phyloP scores from a whole-genome alignment of 1,284 basidiomycete species.

The Irpex lacteus region DNA sequence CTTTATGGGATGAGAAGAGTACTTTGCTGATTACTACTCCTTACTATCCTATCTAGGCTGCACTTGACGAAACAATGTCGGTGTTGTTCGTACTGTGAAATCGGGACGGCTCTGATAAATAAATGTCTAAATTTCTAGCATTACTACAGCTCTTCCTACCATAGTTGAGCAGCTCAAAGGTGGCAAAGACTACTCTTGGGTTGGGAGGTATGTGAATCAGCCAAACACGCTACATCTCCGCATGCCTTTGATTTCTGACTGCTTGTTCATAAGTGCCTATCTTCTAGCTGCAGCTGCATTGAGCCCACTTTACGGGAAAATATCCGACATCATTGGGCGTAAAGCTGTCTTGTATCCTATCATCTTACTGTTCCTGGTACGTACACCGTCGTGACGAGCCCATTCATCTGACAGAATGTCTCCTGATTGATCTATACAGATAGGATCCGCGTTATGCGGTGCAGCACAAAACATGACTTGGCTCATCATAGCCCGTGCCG shows the following conservation, averaged over 20 bases:
- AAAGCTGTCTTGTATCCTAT: slow-evolving; percentile 37
- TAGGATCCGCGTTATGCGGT: slow-evolving; percentile 50
- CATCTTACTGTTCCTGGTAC: slow-evolving; percentile 38
- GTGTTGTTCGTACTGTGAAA: neutral
- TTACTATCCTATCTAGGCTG: slow-evolving; percentile 3
- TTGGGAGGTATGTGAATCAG: slow-evolving; percentile 11
- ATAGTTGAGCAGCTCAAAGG: slow-evolving; percentile 24
- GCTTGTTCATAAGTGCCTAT: slow-evolving; percentile 28
- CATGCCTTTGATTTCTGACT: neutral
- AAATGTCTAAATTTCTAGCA: slow-evolving; percentile 1
- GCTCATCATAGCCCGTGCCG: slow-evolving; percentile 44
- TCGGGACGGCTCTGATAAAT: neutral
- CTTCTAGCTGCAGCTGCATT: slow-evolving; percentile 33
- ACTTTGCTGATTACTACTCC: too few relatives aligned
- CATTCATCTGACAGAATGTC: neutral
- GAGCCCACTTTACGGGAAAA: slow-evolving; percentile 38
- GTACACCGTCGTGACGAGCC: slow-evolving; percentile 10
- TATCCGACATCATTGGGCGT: slow-evolving; percentile 34
- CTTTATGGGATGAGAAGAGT: too few relatives aligned
- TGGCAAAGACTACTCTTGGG: slow-evolving; percentile 22
- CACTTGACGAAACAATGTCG: slow-evolving; percentile 12
- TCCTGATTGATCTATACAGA: slow-evolving; percentile 12
- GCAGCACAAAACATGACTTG: slow-evolving; percentile 46
- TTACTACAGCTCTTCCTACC: slow-evolving; percentile 27
- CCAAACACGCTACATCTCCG: neutral